Evolutionary conservation across 169 alveolate genomes (phyloP).

Genomic region (Plasmodium inui): DNA sequence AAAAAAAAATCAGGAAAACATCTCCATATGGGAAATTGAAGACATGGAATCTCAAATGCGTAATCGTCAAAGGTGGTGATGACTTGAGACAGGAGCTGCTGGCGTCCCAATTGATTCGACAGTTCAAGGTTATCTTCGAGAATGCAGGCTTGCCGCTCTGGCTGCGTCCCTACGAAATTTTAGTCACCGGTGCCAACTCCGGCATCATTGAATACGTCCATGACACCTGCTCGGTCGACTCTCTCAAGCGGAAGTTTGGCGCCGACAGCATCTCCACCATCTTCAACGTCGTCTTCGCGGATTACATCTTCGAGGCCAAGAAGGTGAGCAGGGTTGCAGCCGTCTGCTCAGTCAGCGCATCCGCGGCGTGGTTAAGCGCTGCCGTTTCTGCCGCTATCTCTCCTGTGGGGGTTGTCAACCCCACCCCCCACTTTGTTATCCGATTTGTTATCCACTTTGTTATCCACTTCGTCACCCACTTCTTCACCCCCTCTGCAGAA

Average conservation of each 20-base stretch:
- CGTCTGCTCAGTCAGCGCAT: too few relatives aligned
- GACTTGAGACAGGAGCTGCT: slow-evolving; percentile 96
- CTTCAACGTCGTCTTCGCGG: slow-evolving; percentile 80
- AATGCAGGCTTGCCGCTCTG: slow-evolving; percentile 92
- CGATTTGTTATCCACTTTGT: neutral
- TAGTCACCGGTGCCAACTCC: slow-evolving; percentile 95
- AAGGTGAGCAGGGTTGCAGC: slow-evolving; percentile 18
- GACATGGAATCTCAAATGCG: slow-evolving; percentile 90
- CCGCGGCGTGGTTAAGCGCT: slow-evolving; percentile 17
- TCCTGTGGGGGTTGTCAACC: too few relatives aligned
- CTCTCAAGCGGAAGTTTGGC: slow-evolving; percentile 81
- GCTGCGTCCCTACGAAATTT: slow-evolving; percentile 95
- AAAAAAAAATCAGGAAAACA: slow-evolving; percentile 82
- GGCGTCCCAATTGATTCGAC: slow-evolving; percentile 95
- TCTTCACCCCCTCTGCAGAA: slow-evolving; percentile 75
- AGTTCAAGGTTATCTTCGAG: slow-evolving; percentile 90
- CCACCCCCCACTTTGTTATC: too few relatives aligned
- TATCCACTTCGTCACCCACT: too few relatives aligned
- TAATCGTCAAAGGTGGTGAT: slow-evolving; percentile 96
- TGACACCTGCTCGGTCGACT: slow-evolving; percentile 86
- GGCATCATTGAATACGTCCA: slow-evolving; percentile 90
- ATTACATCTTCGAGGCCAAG: slow-evolving; percentile 84
- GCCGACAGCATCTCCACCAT: slow-evolving; percentile 82
- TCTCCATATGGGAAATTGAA: slow-evolving; percentile 90
- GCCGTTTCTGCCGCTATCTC: too few relatives aligned